These are phyloP conservation scores for Cyclotella cryptica DNA, from an alignment of 108 stramenopile genomes.

Conservation along the genomic window DNA sequence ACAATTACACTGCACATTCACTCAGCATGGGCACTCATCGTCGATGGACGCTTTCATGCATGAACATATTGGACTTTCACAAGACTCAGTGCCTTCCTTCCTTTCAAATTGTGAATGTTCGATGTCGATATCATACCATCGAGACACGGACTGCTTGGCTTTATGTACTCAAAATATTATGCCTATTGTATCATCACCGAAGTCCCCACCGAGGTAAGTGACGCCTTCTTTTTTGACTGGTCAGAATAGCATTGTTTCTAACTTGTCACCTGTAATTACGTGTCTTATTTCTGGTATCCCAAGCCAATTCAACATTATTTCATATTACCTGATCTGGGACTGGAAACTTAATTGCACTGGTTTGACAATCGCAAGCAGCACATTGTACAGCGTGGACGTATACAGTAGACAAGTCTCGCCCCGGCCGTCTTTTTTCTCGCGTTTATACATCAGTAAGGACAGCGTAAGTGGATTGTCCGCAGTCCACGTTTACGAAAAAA, in stretches of 20 bases:
- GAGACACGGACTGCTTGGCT: constrained; percentile 36
- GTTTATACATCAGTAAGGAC: constrained; percentile 40
- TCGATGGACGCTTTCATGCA: not conserved
- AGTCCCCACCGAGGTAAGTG: not conserved
- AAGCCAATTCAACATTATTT: constrained; percentile 15
- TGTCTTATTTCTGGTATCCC: not conserved
- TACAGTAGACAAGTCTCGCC: not conserved
- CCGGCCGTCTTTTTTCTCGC: constrained; percentile 32
- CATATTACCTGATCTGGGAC: constrained; percentile 47
- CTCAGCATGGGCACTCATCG: constrained; percentile 7
- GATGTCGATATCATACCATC: constrained; percentile 40
- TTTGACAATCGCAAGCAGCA: constrained; percentile 19
- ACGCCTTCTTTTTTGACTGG: not conserved
- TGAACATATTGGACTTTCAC: not conserved
- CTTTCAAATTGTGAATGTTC: constrained; percentile 24
- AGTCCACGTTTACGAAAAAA: constrained; percentile 37
- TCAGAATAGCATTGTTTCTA: not conserved
- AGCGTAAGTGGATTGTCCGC: constrained; percentile 24
- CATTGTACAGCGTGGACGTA: not conserved
- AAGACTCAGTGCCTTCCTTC: not conserved
- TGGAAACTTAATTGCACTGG: constrained; percentile 48
- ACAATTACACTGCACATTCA: constrained; percentile 26
- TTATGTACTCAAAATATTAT: constrained; percentile 31
- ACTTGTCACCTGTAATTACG: not conserved
- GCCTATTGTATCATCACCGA: not conserved